Evolutionary conservation across 2,329 filamentous ascomycete genomes (phyloP).

Genomic region (Cryphonectria radicalis): DNA sequence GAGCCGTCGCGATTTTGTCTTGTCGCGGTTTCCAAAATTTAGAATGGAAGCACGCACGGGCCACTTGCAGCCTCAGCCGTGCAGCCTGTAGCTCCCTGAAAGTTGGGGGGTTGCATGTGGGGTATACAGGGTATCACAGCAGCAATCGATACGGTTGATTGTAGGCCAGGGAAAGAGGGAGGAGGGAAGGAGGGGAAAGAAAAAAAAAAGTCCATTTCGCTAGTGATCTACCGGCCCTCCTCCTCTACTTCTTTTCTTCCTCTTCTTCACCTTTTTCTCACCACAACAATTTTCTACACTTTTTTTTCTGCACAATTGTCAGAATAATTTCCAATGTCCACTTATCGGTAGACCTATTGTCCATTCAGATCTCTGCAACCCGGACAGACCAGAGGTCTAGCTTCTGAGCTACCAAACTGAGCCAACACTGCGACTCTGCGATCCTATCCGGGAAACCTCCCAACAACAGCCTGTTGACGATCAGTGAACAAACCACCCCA

Average conservation of each 20-base stretch:
- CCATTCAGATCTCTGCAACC: neutral
- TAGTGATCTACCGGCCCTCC: neutral
- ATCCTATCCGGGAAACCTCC: neutral
- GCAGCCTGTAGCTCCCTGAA: slow-evolving; percentile 9
- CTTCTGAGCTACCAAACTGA: neutral
- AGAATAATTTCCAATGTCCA: neutral
- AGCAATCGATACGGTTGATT: slow-evolving; percentile 1
- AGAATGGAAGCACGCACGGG: slow-evolving; percentile 7
- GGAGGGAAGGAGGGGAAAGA: no score
- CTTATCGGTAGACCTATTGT: neutral
- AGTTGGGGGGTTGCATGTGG: neutral
- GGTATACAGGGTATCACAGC: neutral
- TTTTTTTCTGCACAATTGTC: neutral
- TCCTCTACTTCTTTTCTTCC: neutral
- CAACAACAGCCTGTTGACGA: neutral
- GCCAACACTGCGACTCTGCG: neutral
- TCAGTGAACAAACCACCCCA: neutral
- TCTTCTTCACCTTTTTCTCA: slow-evolving; percentile 1
- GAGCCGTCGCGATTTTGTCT: slow-evolving; percentile 10
- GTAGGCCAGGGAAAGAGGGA: no score
- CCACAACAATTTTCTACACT: neutral
- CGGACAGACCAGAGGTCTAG: neutral
- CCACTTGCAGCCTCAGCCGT: slow-evolving; percentile 3
- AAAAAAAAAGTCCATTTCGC: neutral
- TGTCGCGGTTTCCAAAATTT: slow-evolving; percentile 15